Base-by-base conservation (phyloP, 2,329 filamentous ascomycete species). In the Sclerotinia borealis region DNA sequence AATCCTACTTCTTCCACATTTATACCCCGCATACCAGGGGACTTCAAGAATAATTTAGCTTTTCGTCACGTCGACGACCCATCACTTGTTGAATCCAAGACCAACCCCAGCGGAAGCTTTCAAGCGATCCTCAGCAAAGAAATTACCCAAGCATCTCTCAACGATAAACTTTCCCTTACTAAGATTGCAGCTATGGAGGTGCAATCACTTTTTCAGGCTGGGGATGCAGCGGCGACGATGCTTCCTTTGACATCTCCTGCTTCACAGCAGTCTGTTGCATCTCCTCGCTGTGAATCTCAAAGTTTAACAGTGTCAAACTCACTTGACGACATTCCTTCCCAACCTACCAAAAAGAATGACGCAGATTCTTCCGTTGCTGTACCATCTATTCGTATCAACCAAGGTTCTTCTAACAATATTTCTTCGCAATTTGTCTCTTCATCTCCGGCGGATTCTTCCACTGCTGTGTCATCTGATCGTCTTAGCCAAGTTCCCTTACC, bases 361-460 rank as follows among this genome's bases (percentile, higher is more conserved):
- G n/a, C n/a, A 22, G 9, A 10, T 19, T 34, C 29, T 45, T 22
- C 54, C 39, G 54, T 29, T 34, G 3, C 29, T 45, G 9, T 45
- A 55, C 2, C 8, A 29, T 5, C 27, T 29, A 37, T 2, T 19
- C 6, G 15, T 51, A 8, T 27, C 27, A 4, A 2, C 10, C 22
- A 9, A 13, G 31, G 9, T n/a, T n/a, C 27, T 52, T 27, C 25
- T 55, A 31, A 13, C 41, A 39, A 22, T 6, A 17, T 39, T 37
- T 9, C 22, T 27, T 48, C 55, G 7, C 31, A 27, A 11, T 59
- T 11, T 58, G 58, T 27, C 36, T 37, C 51, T 64, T 55, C 29
- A 66, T 68, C 51, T 41, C 65, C 31, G 3, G 65, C 63, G 65
- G 49, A 65, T 67, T 36, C 61, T 68, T 39, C 63, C 63, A 31